Percentiles rank a stretch among this genome's conserved stretches.
phyloP scores from a whole-genome alignment of 2,329 filamentous ascomycete genomes.

The Arthrobotrys pseudoclavata region DNA sequence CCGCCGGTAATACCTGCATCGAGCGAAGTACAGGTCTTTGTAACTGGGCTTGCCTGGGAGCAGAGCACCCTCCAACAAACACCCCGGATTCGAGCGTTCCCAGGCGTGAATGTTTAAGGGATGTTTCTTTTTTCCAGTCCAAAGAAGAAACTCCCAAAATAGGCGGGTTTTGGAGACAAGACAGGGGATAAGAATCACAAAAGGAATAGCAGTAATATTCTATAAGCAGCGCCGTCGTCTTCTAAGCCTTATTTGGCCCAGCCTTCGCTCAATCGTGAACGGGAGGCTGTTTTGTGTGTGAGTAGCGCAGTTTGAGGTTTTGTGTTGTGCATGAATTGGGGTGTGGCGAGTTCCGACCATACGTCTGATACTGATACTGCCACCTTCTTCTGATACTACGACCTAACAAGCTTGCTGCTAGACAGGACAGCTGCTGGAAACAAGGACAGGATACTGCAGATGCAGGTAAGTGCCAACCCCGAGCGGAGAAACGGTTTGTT shows the following conservation, averaged over 20 bases:
- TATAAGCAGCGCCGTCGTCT: slow-evolving; percentile 31
- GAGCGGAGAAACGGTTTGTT: slow-evolving; percentile 19
- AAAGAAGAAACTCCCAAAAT: slow-evolving; percentile 50
- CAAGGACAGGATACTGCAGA: slow-evolving; percentile 21
- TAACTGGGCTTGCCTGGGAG: slow-evolving; percentile 21
- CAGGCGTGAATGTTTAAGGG: slow-evolving; percentile 29
- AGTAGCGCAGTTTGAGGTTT: slow-evolving; percentile 44
- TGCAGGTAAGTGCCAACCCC: slow-evolving; percentile 15
- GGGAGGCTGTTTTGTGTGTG: slow-evolving; percentile 31
- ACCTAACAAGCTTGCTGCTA: slow-evolving; percentile 5
- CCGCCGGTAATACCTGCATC: slow-evolving; percentile 33
- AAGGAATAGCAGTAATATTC: slow-evolving; percentile 40
- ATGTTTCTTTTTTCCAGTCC: slow-evolving; percentile 39
- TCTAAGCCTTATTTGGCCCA: slow-evolving; percentile 34
- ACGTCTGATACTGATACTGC: slow-evolving; percentile 46
- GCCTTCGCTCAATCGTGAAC: slow-evolving; percentile 25
- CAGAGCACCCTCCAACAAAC: slow-evolving; percentile 46
- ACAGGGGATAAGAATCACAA: slow-evolving; percentile 26
- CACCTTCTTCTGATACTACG: slow-evolving; percentile 36
- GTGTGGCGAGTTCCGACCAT: slow-evolving; percentile 50
- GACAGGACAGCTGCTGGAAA: slow-evolving; percentile 22
- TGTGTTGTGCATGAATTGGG: slow-evolving; percentile 50
- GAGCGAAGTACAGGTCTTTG: slow-evolving; percentile 21
- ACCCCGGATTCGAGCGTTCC: slow-evolving; percentile 49
- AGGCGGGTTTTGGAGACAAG: slow-evolving; percentile 35